A percentile compares a stretch with the other conserved stretches of the same genome.
Conservation (phyloP, 1,139 yeast genomes). For the Torulaspora pretoriensis region DNA sequence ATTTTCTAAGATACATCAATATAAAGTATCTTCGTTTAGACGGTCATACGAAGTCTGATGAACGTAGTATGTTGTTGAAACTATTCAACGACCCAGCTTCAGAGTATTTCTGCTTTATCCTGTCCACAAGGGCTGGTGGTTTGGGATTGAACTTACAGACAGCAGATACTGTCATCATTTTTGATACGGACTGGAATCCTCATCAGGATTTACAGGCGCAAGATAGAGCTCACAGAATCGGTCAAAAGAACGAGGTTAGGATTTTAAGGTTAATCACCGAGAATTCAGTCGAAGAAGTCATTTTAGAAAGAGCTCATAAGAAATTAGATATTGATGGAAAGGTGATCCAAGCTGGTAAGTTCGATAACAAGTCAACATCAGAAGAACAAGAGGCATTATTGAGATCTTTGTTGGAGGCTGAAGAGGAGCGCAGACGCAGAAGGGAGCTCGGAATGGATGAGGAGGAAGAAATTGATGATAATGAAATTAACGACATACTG, state of each 20-base stretch:
- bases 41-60: conserved; percentile 81
- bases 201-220: conserved; percentile 91
- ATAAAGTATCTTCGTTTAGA: conserved; percentile 74
- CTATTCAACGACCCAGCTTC: conserved; percentile 68
- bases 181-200: conserved; percentile 90
- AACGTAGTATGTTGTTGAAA: conserved; percentile 65
- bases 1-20: conserved; percentile 59
- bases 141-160: conserved; percentile 80
- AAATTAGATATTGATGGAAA: conserved; percentile 83
- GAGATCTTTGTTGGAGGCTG: conserved; percentile 65
- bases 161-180: conserved; percentile 83
- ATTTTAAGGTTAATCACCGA: conserved; percentile 75
- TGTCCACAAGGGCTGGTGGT: conserved; percentile 89
- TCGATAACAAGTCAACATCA: conserved; percentile 74
- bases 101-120: conserved; percentile 69
- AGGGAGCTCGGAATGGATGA: conserved; percentile 42
- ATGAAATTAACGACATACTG: conserved; percentile 65
- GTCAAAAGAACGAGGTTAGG: conserved; percentile 81
- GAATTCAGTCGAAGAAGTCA: conserved; percentile 79
- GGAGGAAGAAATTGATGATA: conserved; percentile 60
- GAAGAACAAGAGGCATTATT: conserved; percentile 79
- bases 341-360: conserved; percentile 85
- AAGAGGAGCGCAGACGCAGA: conserved; percentile 53
- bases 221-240: conserved; percentile 88
- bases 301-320: conserved; percentile 75